phyloP scores from a whole-genome alignment of 208 protist species.

The Crithidia fasciculata region DNA sequence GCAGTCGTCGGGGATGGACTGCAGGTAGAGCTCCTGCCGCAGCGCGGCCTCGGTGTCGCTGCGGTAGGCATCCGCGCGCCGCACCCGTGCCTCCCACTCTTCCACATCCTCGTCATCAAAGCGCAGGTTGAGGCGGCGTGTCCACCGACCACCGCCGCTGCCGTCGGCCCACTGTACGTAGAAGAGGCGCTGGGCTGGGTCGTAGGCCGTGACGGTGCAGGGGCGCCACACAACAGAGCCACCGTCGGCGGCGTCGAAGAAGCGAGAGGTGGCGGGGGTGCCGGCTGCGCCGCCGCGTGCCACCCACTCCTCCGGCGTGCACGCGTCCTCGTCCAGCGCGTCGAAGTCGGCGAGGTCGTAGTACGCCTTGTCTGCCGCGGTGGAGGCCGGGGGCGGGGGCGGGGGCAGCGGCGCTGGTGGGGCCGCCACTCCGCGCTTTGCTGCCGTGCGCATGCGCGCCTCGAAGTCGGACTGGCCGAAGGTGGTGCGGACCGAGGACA shows the following conservation, averaged over 20 bases:
- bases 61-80: conserved; percentile 73
- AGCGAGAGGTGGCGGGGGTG: conserved; percentile 85
- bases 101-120: conserved; percentile 86
- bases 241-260: conserved; percentile 54
- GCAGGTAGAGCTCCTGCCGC: conserved; percentile 80
- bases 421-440: not conserved
- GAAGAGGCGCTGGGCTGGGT: conserved; percentile 65
- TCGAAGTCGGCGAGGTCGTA: conserved; percentile 91
- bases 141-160: conserved; percentile 78
- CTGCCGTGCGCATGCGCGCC: conserved; percentile 16
- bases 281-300: conserved; percentile 49
- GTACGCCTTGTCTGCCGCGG: conserved; percentile 47
- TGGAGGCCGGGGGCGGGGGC: conserved; percentile 1
- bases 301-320: conserved; percentile 86
- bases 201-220: conserved; percentile 80
- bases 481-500: conserved; percentile 67
- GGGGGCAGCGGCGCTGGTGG: not conserved
- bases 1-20: conserved; percentile 54
- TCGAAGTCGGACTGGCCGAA: conserved; percentile 68
- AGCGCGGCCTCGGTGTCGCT: conserved; percentile 73
- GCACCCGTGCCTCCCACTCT: conserved; percentile 78
- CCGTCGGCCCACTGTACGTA: conserved; percentile 78
- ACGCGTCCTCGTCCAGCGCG: conserved; percentile 65
- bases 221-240: conserved; percentile 55
- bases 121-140: conserved; percentile 88